Evolutionary conservation across 1,284 basidiomycete genomes (phyloP), one percentile per base, ranked within the genome.

Genomic region (Sporisorium exsertum): DNA sequence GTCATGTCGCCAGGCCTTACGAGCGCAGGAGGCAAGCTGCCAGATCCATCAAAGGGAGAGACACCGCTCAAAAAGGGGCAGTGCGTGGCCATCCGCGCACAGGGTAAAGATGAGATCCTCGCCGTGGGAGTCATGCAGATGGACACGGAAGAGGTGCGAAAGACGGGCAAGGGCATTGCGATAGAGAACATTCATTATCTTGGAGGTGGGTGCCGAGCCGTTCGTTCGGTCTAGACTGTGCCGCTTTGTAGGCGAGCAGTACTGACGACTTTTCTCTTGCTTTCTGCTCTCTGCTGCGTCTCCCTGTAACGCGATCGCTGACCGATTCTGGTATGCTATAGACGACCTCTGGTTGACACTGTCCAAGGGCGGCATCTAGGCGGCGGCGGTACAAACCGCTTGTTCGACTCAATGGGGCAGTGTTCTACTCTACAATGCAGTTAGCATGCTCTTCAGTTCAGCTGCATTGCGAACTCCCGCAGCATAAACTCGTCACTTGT

Each of bases 31-130:
- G 97, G 95, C 16, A 89, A 90, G 78, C 90, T 99, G 0, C 95
- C 96, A 0, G 90, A 94, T 8, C 77, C 78, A 29, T 59, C 58
- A 27, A 58, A 72, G 50, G 86, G 90, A 26, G 91, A 92, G 35
- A 87, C 87, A 35, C 91, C 90, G 1, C 87, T 98, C 42, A 88
- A 91, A 18, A 89, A 90, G 50, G 91, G 90, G 12, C 88, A 89
- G 1, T 88, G 93, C 15, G 94, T 99, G 16, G 94, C 93, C 1
- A 92, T 99, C 64, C 89, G 92, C 78, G 94, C 95, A 18, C 95
- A 99, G 86, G 96, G 95, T n/a, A 99, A 99, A 87, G 92, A 95
- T 75, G 91, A 94, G 79, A 91, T 95, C 0, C 91, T 94, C 33
- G 96, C 92, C 0, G 90, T 99, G 62, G 97, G 97, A 3, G 87